Conservation (phyloP, 768 basidiomycete species). For the Asterophora lycoperdoides region DNA sequence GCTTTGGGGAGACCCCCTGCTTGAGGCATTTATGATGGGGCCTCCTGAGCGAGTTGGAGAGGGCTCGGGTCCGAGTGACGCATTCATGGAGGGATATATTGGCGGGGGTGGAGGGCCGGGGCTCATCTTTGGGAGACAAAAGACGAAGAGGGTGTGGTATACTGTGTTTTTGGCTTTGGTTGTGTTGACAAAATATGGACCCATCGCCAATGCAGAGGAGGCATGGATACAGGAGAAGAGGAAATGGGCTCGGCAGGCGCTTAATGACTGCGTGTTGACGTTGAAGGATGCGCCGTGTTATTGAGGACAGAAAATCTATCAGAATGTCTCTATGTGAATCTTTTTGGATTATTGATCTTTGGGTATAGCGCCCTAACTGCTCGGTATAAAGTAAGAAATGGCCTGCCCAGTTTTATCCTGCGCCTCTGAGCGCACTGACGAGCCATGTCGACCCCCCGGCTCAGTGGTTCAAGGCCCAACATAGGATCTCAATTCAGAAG, state of each 20-base stretch:
- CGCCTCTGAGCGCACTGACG: no score
- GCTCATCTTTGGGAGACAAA: conserved; percentile 59
- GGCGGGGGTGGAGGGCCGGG: conserved; percentile 43
- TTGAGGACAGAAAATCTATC: neutral
- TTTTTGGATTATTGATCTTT: no score
- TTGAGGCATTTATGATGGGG: conserved; percentile 59
- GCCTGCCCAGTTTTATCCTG: no score
- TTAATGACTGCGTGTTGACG: conserved; percentile 34
- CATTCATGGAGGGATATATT: conserved; percentile 59
- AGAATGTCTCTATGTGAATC: no score
- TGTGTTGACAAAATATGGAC: conserved; percentile 39
- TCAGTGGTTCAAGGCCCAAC: no score
- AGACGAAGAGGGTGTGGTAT: conserved; percentile 77
- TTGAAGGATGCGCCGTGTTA: conserved; percentile 50
- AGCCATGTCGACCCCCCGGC: no score
- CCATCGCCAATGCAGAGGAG: conserved; percentile 9
- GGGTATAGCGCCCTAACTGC: no score
- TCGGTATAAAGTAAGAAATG: no score
- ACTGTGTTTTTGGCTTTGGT: conserved; percentile 60
- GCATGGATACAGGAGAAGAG: conserved; percentile 21
- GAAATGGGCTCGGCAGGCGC: conserved; percentile 39
- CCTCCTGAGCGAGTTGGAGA: conserved; percentile 1
- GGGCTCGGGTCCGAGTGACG: conserved; percentile 39
- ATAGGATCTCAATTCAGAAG: no score
- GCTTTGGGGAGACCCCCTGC: conserved; percentile 73